Percentiles rank a stretch among this genome's conserved stretches.
Conservation (phyloP, 805 yeast species). For the Candida ponderosae region DNA sequence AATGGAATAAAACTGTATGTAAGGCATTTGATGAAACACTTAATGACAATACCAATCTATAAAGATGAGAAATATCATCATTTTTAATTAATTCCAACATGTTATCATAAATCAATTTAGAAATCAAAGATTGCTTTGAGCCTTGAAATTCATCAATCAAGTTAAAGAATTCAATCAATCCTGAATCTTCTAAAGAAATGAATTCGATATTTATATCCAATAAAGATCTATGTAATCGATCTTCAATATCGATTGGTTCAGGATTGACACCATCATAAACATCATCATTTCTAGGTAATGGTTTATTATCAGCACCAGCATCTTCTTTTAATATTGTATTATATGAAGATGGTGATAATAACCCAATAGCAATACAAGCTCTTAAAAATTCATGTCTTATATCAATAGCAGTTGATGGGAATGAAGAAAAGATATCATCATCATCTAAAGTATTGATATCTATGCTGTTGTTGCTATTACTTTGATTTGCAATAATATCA, state of each 20-base stretch:
- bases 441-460: constrained; percentile 24
- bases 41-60: constrained; percentile 46
- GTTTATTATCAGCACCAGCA: constrained; percentile 26
- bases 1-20: constrained; percentile 34
- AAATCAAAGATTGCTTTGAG: constrained; percentile 35
- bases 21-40: constrained; percentile 34
- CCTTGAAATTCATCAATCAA: constrained; percentile 39
- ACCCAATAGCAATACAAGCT: constrained; percentile 31
- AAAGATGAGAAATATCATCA: constrained; percentile 34
- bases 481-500: constrained; percentile 21
- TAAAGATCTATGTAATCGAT: constrained; percentile 21
- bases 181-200: constrained; percentile 43
- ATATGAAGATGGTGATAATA: constrained; percentile 27
- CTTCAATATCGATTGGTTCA: constrained; percentile 20
- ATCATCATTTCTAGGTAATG: constrained; percentile 25
- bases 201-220: constrained; percentile 39
- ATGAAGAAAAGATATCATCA: constrained; percentile 46
- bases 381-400: constrained; percentile 44
- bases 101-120: constrained; percentile 26
- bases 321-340: constrained; percentile 30
- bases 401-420: constrained; percentile 37
- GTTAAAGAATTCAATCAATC: constrained; percentile 40
- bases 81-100: constrained; percentile 28
- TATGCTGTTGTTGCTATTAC: constrained; percentile 23
- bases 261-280: constrained; percentile 26